A percentile compares a stretch with the other conserved stretches of the same genome.
phyloP scores from a whole-genome alignment of 1,284 basidiomycete genomes.

The Moesziomyces sp. region DNA sequence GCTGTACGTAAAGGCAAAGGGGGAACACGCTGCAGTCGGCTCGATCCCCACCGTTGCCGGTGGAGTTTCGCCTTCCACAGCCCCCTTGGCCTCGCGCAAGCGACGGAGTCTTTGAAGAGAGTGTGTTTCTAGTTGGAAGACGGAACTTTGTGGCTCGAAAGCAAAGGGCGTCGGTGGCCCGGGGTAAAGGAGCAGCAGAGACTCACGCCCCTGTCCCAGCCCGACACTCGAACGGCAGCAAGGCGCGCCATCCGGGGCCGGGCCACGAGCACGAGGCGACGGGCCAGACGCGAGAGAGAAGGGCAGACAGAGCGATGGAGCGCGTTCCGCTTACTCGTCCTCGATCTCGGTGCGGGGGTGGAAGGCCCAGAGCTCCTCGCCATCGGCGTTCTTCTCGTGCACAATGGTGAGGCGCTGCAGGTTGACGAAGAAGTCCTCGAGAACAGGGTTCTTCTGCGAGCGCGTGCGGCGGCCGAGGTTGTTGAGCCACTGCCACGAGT shows the following conservation, averaged over 20 bases:
- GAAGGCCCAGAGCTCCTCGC: slow-evolving; percentile 65
- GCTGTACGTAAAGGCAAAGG: background rate
- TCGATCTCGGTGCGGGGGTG: slow-evolving; percentile 65
- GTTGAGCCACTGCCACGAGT: slow-evolving; percentile 70
- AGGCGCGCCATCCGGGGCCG: slow-evolving; percentile 7
- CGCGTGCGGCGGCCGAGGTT: slow-evolving; percentile 70
- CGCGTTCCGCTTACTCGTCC: slow-evolving; percentile 56
- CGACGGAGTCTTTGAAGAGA: slow-evolving; percentile 22
- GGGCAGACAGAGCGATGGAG: background rate
- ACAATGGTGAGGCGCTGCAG: slow-evolving; percentile 72
- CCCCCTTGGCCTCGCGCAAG: background rate
- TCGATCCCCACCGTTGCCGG: too few species aligned
- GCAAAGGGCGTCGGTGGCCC: slow-evolving; percentile 10
- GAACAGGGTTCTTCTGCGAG: slow-evolving; percentile 70
- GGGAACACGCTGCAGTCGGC: background rate
- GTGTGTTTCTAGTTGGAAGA: slow-evolving; percentile 46
- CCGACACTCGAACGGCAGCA: background rate
- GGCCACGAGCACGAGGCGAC: background rate
- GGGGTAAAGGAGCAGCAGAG: slow-evolving; percentile 10
- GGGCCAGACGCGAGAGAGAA: background rate
- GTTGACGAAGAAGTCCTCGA: slow-evolving; percentile 72
- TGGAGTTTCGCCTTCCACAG: background rate
- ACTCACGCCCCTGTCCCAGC: slow-evolving; percentile 4
- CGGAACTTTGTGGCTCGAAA: slow-evolving; percentile 14
- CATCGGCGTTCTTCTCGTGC: slow-evolving; percentile 69